Percentiles rank a stretch among this genome's conserved stretches.
phyloP scores from a whole-genome alignment of 179 eudicot genomes.

The Drosera spatulata region DNA sequence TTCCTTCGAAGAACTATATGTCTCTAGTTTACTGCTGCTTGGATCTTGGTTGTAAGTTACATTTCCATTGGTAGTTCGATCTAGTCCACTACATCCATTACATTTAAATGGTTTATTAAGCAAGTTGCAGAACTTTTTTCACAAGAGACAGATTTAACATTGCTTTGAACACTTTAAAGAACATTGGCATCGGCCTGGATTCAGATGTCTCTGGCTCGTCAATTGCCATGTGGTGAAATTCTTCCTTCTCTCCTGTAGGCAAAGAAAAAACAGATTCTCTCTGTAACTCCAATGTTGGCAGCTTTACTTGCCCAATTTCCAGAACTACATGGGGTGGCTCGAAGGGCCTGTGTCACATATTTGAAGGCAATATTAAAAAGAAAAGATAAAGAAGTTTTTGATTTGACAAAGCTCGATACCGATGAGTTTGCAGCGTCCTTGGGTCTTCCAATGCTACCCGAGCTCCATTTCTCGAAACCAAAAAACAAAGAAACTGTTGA shows the following conservation, averaged over 20 bases:
- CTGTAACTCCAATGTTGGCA: slow-evolving; percentile 58
- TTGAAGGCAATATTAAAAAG: slow-evolving; percentile 54
- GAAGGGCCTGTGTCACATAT: slow-evolving; percentile 76
- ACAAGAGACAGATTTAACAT: too few species aligned
- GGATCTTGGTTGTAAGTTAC: too few species aligned
- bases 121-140: too few species aligned
- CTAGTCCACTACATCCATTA: too few species aligned
- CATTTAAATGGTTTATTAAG: too few species aligned
- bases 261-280: slow-evolving; percentile 48
- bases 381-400: slow-evolving; percentile 72
- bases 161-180: too few species aligned
- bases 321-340: slow-evolving; percentile 52
- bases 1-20: background rate
- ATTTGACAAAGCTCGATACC: slow-evolving; percentile 57
- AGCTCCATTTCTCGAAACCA: slow-evolving; percentile 47
- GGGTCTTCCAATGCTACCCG: slow-evolving; percentile 87
- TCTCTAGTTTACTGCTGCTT: too few species aligned
- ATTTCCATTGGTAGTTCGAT: too few species aligned
- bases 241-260: slow-evolving; percentile 24
- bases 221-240: background rate
- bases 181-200: background rate
- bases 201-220: background rate
- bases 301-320: slow-evolving; percentile 55
- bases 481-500: slow-evolving; percentile 11
- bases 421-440: slow-evolving; percentile 76